Base-by-base conservation (phyloP, 495 filamentous ascomycete genomes). In the Hypoxylon rickii region DNA sequence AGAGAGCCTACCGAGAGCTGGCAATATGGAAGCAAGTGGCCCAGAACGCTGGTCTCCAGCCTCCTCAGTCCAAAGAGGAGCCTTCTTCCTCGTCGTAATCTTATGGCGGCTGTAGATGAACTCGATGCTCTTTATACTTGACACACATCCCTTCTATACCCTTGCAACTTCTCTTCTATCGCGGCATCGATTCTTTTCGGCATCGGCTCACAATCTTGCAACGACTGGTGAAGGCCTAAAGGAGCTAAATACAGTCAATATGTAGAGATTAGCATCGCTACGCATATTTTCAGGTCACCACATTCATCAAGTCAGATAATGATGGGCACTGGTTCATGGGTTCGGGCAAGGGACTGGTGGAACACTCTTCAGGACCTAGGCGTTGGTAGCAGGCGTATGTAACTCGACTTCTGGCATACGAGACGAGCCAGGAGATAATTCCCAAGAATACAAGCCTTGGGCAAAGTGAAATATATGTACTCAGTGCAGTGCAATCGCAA, bases 1-100 rank as follows among this genome's bases (percentile, higher is more conserved):
- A 89, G 50, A 78, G 85, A 16, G 83, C 86, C 15, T 89, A 86
- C 76, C 75, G 83, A 29, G 92, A 96, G 68, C 76, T 85, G 20
- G 86, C 89, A 66, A 88, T 86, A 53, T 97, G 90, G 89, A 90
- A 96, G 73, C 85, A 86, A 51, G 83, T 86, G 13, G 90, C 88
- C 65, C 82, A 89, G 61, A 85, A 83, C 47, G 89, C 89, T 2
- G 90, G 89, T 32, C 77, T 94, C 21, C 75, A 74, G 60, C 73
- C 70, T 2, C 59, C 63, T 16, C 58, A 63, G 44, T 52, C 75
- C 53, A 79, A 78, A 51, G 75, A 76, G 40, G 75, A 79, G 51
- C 19, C 64, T 24, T 39, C 51, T 7, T 34, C 41, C 13, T 54
- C 43, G 19, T 56, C 38, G 39, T 64, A 38, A 48, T 26, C 12